Evolutionary conservation across 2,329 filamentous ascomycete species (phyloP).

Genomic region (Alternaria rosae): DNA sequence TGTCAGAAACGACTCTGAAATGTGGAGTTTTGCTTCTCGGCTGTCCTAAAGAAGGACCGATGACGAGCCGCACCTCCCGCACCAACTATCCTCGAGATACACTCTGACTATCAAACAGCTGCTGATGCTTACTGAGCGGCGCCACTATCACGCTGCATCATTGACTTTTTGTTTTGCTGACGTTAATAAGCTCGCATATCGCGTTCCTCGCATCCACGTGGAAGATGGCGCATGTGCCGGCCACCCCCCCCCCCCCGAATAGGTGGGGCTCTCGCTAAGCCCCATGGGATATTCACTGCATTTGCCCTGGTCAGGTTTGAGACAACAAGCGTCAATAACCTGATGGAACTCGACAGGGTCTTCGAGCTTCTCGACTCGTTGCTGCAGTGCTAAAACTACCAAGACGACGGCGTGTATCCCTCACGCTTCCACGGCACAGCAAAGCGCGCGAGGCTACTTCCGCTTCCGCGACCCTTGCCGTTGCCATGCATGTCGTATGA

Average conservation of each 20-base stretch:
- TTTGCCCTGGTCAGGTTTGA: slow-evolving; percentile 9
- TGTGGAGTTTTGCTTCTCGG: slow-evolving; percentile 12
- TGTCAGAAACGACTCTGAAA: slow-evolving; percentile 4
- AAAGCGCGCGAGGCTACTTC: not conserved
- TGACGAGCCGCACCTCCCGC: slow-evolving; percentile 11
- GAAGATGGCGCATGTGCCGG: not conserved
- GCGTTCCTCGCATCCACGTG: not conserved
- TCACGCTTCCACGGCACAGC: not conserved
- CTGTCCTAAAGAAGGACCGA: not conserved
- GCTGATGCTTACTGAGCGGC: not conserved
- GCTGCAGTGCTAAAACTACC: slow-evolving; percentile 1
- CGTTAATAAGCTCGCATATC: not conserved
- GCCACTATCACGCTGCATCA: not conserved
- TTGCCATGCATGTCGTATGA: not conserved
- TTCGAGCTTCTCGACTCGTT: not conserved
- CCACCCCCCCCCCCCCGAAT: not conserved
- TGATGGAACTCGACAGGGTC: not conserved
- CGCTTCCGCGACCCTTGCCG: slow-evolving; percentile 11
- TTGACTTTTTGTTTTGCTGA: not conserved
- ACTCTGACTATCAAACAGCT: not conserved
- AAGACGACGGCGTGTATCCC: slow-evolving; percentile 3
- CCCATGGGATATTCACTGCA: slow-evolving; percentile 5
- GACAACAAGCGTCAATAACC: slow-evolving; percentile 8
- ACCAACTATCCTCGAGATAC: not conserved
- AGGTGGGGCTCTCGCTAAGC: slow-evolving; percentile 1